Evolutionary conservation across 768 basidiomycete genomes (phyloP).

Genomic region (Rhodotorula paludigena): DNA sequence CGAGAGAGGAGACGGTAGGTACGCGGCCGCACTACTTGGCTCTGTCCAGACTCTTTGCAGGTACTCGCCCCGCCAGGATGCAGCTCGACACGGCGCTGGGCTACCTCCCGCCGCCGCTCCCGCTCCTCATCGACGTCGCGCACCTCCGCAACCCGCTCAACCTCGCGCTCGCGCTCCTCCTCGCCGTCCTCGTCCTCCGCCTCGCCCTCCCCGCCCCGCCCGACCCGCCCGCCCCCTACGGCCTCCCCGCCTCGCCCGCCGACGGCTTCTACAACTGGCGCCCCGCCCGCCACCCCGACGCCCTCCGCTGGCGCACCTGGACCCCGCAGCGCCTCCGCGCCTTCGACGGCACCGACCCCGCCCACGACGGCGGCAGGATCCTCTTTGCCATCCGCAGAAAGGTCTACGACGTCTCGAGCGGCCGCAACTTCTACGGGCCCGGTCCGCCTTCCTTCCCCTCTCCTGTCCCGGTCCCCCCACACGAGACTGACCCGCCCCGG

Average conservation of each 20-base stretch:
- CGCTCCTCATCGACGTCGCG: background rate
- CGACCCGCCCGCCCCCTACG: conserved; percentile 2
- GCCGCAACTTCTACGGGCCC: conserved; percentile 89
- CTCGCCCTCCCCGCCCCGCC: conserved; percentile 16
- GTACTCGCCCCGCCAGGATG: background rate
- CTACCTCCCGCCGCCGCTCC: background rate
- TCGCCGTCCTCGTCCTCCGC: conserved; percentile 5
- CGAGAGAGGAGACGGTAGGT: background rate
- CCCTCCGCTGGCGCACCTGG: conserved; percentile 69
- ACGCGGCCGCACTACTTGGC: background rate
- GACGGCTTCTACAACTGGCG: conserved; percentile 76
- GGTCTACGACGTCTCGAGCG: conserved; percentile 89
- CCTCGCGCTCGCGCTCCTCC: background rate
- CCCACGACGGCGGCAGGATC: conserved; percentile 61
- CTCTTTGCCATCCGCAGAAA: conserved; percentile 76
- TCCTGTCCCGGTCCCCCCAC: background rate
- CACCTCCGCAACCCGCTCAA: background rate
- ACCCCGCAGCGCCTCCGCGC: conserved; percentile 61
- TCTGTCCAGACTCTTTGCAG: background rate
- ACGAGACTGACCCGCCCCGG: background rate
- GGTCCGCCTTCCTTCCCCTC: conserved; percentile 54
- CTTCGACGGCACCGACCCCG: conserved; percentile 49
- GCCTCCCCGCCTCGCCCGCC: conserved; percentile 1
- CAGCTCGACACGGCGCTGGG: background rate
- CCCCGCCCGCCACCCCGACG: conserved; percentile 69